These are phyloP conservation scores for Cercospora sp. DNA, from an alignment of 2,329 filamentous ascomycete species.

Conservation along the genomic window DNA sequence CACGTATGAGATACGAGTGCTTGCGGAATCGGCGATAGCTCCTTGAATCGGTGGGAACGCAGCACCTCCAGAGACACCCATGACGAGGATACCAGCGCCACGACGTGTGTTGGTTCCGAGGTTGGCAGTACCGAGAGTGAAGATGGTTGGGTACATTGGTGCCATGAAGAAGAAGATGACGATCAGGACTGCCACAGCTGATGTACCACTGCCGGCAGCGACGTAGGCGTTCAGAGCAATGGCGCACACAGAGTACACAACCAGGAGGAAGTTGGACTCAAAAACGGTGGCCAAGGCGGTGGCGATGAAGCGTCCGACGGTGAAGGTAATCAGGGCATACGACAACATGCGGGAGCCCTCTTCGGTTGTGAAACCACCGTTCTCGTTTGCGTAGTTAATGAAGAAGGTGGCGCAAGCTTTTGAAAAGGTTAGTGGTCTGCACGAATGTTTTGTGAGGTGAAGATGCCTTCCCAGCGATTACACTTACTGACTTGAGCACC, in stretches of 20 bases:
- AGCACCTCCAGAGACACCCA: conserved; percentile 40
- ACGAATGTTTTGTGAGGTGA: no score
- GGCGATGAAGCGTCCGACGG: conserved; percentile 45
- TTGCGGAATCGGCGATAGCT: conserved; percentile 44
- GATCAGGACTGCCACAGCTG: conserved; percentile 41
- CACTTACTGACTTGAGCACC: conserved; percentile 39
- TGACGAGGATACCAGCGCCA: conserved; percentile 46
- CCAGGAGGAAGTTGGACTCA: conserved; percentile 42
- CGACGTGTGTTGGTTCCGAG: conserved; percentile 44
- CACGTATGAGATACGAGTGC: conserved; percentile 47
- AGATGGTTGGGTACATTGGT: conserved; percentile 44
- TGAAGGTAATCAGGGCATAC: conserved; percentile 44
- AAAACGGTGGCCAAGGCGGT: conserved; percentile 40
- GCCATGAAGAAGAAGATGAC: conserved; percentile 44
- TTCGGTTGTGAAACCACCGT: conserved; percentile 34
- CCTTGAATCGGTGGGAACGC: conserved; percentile 43
- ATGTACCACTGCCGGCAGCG: conserved; percentile 35
- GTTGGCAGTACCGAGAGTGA: conserved; percentile 45
- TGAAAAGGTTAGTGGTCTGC: no score
- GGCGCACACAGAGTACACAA: conserved; percentile 38
- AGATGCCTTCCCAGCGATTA: no score
- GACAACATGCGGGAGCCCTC: conserved; percentile 43
- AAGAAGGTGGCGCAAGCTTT: conserved; percentile 37
- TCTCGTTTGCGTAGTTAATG: conserved; percentile 45
- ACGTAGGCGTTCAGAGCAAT: conserved; percentile 41